Evolutionary conservation across 441 rosid species (phyloP).

Genomic region (Populus hybrid): DNA sequence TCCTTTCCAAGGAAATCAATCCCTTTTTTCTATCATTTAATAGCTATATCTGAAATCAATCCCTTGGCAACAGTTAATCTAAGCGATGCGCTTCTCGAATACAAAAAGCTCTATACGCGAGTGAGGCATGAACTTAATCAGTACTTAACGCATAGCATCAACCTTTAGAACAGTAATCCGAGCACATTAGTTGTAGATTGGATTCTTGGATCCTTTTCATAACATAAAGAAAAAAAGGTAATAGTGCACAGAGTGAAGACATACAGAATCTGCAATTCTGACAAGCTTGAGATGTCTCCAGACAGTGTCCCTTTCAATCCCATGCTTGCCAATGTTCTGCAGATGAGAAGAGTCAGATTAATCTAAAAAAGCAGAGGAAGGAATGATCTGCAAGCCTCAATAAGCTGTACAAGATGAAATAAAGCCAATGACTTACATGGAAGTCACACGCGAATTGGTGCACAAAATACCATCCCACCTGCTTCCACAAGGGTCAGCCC

Average conservation of each 20-base stretch:
- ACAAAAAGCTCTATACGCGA: background rate
- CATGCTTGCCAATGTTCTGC: conserved; percentile 57
- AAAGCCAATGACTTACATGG: conserved; percentile 44
- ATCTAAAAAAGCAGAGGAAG: background rate
- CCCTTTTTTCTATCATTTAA: background rate
- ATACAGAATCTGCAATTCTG: conserved; percentile 65
- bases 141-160: background rate
- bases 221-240: background rate
- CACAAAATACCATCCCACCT: conserved; percentile 76
- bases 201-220: background rate
- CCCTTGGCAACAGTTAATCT: background rate
- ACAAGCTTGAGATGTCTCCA: conserved; percentile 44
- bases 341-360: conserved; percentile 17
- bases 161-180: background rate
- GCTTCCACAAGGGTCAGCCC: conserved; percentile 71
- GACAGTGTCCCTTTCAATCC: conserved; percentile 53
- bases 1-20: background rate
- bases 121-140: background rate
- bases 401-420: conserved; percentile 5
- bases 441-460: conserved; percentile 42
- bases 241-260: conserved; percentile 14
- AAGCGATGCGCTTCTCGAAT: background rate
- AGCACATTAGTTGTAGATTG: background rate
- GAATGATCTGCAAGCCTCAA: conserved; percentile 3
- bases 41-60: background rate